Base-by-base conservation (phyloP, 352 stramenopile species). In the Globisporangium mamillatum region DNA sequence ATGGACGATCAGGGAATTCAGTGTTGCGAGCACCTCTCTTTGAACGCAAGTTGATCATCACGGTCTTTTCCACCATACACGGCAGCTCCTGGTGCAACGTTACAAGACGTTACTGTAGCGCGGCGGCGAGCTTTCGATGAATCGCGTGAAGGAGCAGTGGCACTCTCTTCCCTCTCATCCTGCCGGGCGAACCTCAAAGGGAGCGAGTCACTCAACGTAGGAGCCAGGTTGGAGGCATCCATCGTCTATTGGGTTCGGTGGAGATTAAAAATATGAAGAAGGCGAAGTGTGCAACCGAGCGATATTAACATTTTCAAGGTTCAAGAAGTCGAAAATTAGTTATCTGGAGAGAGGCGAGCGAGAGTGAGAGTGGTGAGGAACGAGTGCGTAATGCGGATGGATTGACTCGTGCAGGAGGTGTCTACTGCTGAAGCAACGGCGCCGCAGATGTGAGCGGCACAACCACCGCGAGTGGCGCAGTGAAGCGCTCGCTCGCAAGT, bases 401-500 rank as follows among this genome's bases (percentile, higher is more conserved):
- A n/a, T 50, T n/a, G 41, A 50, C 16, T 8, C 16, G 4, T n/a
- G 41, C 2, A n/a, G 4, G 41, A 50, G 41, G n/a, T 4, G 16
- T 12, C n/a, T 61, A 46, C 55, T 46, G 29, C 8, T 5, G 4
- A 24, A 44, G 18, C 10, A 29, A 24, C 4, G 29, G n/a, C 12
- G 32, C 4, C 41, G 9, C 22, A 16, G 50, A 14, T 1, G 27
- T 29, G 4, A 44, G 55, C 22, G 58, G 48, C 38, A 44, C 36
- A 18, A 64, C 60, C 24, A 14, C 20, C 4, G 53, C 44, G 52
- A 57, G 46, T 34, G 34, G 36, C n/a, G 38, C 44, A 65, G 70
- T 76, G 16, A 89, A 71, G 22, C 70, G 67, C 52, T 84, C 73
- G 41, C 71, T 76, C 0, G 75, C 80, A 27, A 79, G 64, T 2